These are phyloP conservation scores for Lonicera japonica DNA, from an alignment of 129 eudicot genomes.

Conservation along the genomic window DNA sequence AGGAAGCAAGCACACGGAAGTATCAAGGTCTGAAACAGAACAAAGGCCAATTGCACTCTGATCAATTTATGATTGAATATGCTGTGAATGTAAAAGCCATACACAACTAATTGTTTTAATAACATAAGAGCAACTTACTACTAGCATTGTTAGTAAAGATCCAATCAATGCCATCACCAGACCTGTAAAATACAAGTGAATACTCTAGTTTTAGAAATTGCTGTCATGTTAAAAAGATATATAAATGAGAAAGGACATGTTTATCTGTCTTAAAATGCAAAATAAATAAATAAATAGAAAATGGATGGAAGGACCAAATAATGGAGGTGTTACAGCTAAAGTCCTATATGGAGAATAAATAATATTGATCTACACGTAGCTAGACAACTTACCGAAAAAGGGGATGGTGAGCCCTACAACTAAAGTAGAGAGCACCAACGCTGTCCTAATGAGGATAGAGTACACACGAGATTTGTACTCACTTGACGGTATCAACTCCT, in stretches of 20 bases:
- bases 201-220: background rate
- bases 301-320: background rate
- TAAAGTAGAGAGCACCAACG: conserved; percentile 72
- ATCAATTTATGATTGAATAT: background rate
- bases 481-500: conserved; percentile 72
- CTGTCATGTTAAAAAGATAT: background rate
- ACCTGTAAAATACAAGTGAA: conserved; percentile 34
- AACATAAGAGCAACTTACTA: conserved; percentile 37
- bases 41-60: background rate
- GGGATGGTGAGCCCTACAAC: conserved; percentile 67
- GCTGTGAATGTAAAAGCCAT: background rate
- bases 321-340: background rate
- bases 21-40: conserved; percentile 62
- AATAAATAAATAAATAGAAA: background rate
- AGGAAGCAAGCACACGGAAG: conserved; percentile 84
- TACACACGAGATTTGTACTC: conserved; percentile 43
- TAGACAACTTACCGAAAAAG: conserved; percentile 61
- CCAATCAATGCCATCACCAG: conserved; percentile 91
- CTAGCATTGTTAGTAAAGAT: conserved; percentile 92
- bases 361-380: background rate
- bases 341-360: background rate
- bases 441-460: conserved; percentile 68
- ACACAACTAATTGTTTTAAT: conserved; percentile 4
- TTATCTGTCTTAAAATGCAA: background rate
- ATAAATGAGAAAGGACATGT: conserved; percentile 7